phyloP scores from a whole-genome alignment of 768 basidiomycete genomes.

The Suillus brevipes region DNA sequence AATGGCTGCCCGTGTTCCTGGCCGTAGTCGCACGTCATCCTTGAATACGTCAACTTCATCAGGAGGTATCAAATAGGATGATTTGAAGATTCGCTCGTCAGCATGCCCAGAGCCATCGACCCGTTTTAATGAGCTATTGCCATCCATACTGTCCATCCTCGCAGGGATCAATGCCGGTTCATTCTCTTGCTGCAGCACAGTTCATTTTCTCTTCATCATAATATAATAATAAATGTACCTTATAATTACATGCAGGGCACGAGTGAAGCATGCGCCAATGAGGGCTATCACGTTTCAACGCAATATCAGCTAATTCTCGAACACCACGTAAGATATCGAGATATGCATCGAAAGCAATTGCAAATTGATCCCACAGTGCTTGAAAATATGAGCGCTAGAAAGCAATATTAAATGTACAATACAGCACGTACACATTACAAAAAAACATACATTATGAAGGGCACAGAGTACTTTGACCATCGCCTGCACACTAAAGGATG shows the following conservation, averaged over 20 bases:
- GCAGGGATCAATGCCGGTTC: conserved; percentile 29
- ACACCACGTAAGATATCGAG: conserved; percentile 26
- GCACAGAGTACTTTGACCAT: conserved; percentile 26
- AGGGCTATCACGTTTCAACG: conserved; percentile 27
- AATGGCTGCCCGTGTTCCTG: neutral
- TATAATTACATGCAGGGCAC: conserved; percentile 39
- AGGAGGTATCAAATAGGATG: conserved; percentile 28
- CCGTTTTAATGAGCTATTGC: conserved; percentile 36
- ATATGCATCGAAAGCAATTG: conserved; percentile 38
- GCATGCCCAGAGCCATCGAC: conserved; percentile 21
- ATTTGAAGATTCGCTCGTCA: conserved; percentile 21
- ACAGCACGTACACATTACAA: conserved; percentile 1
- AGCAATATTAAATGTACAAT: conserved; percentile 22
- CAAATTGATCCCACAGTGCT: conserved; percentile 17
- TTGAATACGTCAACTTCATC: conserved; percentile 30
- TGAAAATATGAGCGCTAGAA: conserved; percentile 13
- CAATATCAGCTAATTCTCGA: conserved; percentile 19
- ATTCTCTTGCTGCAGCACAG: conserved; percentile 10
- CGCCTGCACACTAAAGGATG: too few species aligned
- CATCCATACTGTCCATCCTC: conserved; percentile 33
- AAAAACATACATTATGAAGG: conserved; percentile 23
- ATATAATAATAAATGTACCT: conserved; percentile 20
- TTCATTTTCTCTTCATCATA: neutral
- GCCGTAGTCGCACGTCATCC: conserved; percentile 10
- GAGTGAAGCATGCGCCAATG: conserved; percentile 34